These are phyloP conservation scores for Pelargonium citronellum DNA, from an alignment of 441 rosid genomes.

Conservation along the genomic window DNA sequence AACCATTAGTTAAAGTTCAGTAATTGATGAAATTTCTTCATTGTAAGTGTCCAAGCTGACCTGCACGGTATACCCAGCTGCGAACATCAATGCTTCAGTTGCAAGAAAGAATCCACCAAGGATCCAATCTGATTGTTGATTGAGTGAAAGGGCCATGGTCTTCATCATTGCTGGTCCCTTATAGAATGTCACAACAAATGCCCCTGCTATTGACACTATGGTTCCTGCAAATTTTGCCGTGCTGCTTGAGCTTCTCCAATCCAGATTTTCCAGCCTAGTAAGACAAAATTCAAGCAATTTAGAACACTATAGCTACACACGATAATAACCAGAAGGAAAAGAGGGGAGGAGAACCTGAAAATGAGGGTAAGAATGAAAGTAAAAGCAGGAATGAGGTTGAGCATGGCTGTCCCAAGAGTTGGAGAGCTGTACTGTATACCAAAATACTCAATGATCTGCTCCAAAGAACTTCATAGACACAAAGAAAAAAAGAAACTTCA, in stretches of 20 bases:
- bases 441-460: conserved; percentile 27
- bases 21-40: no score
- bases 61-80: neutral
- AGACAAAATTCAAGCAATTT: neutral
- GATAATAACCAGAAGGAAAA: neutral
- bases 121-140: conserved; percentile 20
- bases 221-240: conserved; percentile 43
- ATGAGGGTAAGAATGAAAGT: conserved; percentile 46
- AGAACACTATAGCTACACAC: neutral
- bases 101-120: conserved; percentile 28
- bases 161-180: conserved; percentile 49
- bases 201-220: conserved; percentile 48
- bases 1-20: neutral
- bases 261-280: conserved; percentile 37
- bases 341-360: conserved; percentile 35
- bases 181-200: conserved; percentile 41
- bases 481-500: neutral
- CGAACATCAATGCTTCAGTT: neutral
- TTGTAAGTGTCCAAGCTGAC: neutral
- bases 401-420: conserved; percentile 44
- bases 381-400: conserved; percentile 44
- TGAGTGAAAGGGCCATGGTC: conserved; percentile 11
- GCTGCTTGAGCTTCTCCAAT: conserved; percentile 43
- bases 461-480: conserved; percentile 11
- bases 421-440: conserved; percentile 48